Base-by-base conservation (phyloP, 2,329 filamentous ascomycete species). In the Calonectria ilicicola region DNA sequence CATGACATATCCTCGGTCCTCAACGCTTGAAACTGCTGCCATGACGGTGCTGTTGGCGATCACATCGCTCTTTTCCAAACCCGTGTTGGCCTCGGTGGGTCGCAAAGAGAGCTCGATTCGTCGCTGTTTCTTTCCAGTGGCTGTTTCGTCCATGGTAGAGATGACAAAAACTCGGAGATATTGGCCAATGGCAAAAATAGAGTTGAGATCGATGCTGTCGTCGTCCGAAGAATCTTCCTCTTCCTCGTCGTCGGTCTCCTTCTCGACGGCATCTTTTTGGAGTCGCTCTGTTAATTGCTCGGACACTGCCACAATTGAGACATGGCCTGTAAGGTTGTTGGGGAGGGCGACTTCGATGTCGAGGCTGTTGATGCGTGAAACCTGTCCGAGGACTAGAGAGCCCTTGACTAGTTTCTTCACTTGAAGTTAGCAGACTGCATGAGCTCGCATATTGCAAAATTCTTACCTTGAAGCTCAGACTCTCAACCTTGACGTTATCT, bases 1-100 rank as follows among this genome's bases (percentile, higher is more conserved):
- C 95, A 99, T 98, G 69, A 98, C 91, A 70, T 97, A 90, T 74
- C 97, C 97, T 80, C 98, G 96, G 79, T 99, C 97, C 84, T 99
- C 96, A n/a, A 97, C 93, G 83, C 96, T 99, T 64, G 90, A 85
- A 29, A 99, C 93, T 0, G 95, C 93, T 2, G 95, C 96, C 89
- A 98, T 97, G 23, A 98, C 87, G 56, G 94, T 95, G 75, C 88
- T 89, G 80, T 98, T 93, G 47, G 89, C 85, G 12, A 97, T 91
- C 12, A 98, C 84, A 78, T 95, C 95, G 47, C 93, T 91, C 76
- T 91, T 89, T 4, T 90, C 87, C 26, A 99, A 86, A 1, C 94
- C 93, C 2, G 90, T 89, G 82, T 99, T 99, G 67, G 95, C 89
- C 74, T 94, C 90, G 72, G 90, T 89, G 2, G 97, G 97, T 63